Base-by-base conservation (phyloP, 2,329 filamentous ascomycete species). In the Lasiodiplodia hormozganensis region DNA sequence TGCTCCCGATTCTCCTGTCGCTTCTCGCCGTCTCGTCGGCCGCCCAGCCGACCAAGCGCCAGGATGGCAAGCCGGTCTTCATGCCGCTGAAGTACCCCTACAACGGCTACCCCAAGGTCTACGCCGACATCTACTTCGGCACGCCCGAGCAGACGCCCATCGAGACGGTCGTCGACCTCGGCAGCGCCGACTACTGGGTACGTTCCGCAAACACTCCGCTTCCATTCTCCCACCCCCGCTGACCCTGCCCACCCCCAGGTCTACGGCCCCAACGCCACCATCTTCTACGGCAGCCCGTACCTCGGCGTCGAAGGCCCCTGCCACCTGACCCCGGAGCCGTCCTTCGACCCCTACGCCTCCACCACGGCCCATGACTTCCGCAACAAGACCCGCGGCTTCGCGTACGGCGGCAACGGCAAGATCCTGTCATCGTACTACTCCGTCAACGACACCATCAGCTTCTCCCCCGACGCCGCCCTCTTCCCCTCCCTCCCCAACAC, bases 401-500 rank as follows among this genome's bases (percentile, higher is more conserved):
- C 58, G 12, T 70, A 70, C 43, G 68, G 68, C 23, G 68, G 68
- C 68, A 68, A 69, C 52, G 58, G 57, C 25, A 69, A 70, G 38
- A 34, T 68, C 12, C 51, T 68, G 11, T 25, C 38, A 4, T 58
- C 47, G 10, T 31, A 51, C 43, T 64, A 67, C 49, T n/a, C 62
- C 0, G n/a, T 23, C 49, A 54, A 54, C 49, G 62, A 65, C 31
- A 65, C 62, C n/a, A 3, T 65, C 43, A 47, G 58, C 23, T 53
- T 49, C n/a, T 34, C 12, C 23, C 2, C 58, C 21, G 43, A 49
- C 38, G 18, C 36, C 25, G 53, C 28, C 16, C 1, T 28, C 2
- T 64, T 28, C 43, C 69, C 67, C 36, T 64, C 72, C n/a, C 66
- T 78, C 11, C 57, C 72, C 11, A 71, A 75, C 57, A 70, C 75